Evolutionary conservation across 768 basidiomycete genomes (phyloP).

Genomic region (Amanita rubescens): DNA sequence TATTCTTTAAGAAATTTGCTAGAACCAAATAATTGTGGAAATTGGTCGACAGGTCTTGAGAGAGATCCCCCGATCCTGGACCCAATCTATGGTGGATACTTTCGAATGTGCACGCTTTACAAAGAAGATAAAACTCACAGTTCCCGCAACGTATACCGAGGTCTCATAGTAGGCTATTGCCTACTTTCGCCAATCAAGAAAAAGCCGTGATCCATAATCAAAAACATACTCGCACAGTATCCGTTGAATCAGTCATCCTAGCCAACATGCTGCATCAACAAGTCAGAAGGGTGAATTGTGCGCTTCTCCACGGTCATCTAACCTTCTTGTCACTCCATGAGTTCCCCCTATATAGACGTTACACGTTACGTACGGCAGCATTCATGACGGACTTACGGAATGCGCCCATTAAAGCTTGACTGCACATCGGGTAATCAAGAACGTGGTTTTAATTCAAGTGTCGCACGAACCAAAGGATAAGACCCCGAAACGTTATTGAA

Average conservation of each 20-base stretch:
- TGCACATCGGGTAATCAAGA: slow-evolving; percentile 14
- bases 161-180: slow-evolving; percentile 26
- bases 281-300: too few relatives aligned
- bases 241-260: slow-evolving; percentile 51
- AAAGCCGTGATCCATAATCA: neutral
- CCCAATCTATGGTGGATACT: neutral
- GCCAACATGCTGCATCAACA: slow-evolving; percentile 35
- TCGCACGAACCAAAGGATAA: slow-evolving; percentile 28
- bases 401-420: slow-evolving; percentile 64
- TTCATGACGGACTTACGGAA: slow-evolving; percentile 35
- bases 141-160: slow-evolving; percentile 13
- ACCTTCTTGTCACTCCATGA: slow-evolving; percentile 59
- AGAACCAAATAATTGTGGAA: slow-evolving; percentile 27
- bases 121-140: too few relatives aligned
- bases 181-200: neutral
- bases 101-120: too few relatives aligned
- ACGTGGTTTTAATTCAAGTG: neutral
- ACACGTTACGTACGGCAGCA: neutral
- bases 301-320: neutral
- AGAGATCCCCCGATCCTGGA: neutral
- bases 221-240: slow-evolving; percentile 34
- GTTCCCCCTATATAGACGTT: slow-evolving; percentile 35
- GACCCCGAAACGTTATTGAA: slow-evolving; percentile 63
- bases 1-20: slow-evolving; percentile 34
- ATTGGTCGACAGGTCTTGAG: too few relatives aligned